phyloP scores from a whole-genome alignment of 139 green algal genomes.

The Edaphochlamys debaryana region DNA sequence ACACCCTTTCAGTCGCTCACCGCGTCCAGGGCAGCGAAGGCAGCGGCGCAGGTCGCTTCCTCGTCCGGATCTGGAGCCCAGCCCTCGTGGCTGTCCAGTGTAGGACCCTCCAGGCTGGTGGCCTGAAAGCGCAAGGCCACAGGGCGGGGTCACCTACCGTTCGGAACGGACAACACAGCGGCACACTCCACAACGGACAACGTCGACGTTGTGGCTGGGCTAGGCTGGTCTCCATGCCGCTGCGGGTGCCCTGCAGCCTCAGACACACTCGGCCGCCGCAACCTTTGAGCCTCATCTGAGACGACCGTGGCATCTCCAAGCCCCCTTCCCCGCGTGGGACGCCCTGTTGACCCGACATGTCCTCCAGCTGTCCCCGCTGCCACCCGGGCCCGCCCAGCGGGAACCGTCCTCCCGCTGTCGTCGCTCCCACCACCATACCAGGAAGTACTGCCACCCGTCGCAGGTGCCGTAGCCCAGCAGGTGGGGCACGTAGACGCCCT shows the following conservation, averaged over 20 bases:
- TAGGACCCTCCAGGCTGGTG: constrained; percentile 12
- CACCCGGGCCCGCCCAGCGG: too few species aligned
- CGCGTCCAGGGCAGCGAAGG: background rate
- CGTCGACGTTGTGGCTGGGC: background rate
- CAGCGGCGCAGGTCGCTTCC: background rate
- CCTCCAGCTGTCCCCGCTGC: too few species aligned
- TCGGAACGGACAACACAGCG: background rate
- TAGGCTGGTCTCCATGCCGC: background rate
- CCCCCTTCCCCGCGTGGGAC: background rate
- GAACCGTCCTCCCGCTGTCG: too few species aligned
- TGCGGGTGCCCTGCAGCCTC: background rate
- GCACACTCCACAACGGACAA: background rate
- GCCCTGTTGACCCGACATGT: too few species aligned
- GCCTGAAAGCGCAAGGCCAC: background rate
- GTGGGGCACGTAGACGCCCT: background rate
- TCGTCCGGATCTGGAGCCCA: background rate
- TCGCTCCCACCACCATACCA: too few species aligned
- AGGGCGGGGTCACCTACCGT: background rate
- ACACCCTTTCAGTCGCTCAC: background rate
- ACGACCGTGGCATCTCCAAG: background rate
- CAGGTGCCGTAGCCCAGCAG: background rate
- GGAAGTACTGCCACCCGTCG: constrained; percentile 3
- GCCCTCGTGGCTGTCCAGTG: background rate
- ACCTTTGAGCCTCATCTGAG: background rate
- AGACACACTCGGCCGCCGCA: background rate